Evolutionary conservation across 495 filamentous ascomycete genomes (phyloP).

Genomic region (Pyrenula massariospora): DNA sequence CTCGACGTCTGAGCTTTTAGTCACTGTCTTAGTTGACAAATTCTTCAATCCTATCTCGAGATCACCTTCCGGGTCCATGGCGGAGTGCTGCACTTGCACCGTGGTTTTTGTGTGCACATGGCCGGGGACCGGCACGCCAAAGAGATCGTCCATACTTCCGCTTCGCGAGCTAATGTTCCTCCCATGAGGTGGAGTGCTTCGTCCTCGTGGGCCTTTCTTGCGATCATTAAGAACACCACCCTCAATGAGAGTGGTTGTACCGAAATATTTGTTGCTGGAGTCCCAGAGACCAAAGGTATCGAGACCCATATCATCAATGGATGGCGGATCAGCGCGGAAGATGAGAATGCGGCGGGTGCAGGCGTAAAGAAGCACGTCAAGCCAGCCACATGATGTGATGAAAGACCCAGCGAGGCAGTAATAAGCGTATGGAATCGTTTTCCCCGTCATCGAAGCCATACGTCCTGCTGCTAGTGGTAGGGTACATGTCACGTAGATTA

Average conservation of each 20-base stretch:
- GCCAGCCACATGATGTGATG: slow-evolving; percentile 61
- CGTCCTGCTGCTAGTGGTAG: slow-evolving; percentile 59
- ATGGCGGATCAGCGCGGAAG: slow-evolving; percentile 11
- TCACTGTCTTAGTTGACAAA: neutral
- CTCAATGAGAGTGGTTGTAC: neutral
- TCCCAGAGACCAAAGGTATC: neutral
- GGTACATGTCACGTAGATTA: slow-evolving; percentile 62
- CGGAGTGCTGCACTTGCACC: neutral
- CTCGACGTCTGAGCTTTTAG: neutral
- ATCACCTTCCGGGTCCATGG: neutral
- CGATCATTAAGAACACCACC: neutral
- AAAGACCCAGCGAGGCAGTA: slow-evolving; percentile 61
- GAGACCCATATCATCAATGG: neutral
- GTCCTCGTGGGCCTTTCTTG: neutral
- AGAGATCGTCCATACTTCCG: neutral
- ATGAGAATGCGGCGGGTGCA: slow-evolving; percentile 36
- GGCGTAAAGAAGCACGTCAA: slow-evolving; percentile 63
- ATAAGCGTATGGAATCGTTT: slow-evolving; percentile 39
- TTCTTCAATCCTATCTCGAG: neutral
- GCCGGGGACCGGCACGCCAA: neutral
- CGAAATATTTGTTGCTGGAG: neutral
- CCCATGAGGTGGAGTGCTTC: neutral
- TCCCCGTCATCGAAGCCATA: slow-evolving; percentile 50
- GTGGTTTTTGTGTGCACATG: neutral
- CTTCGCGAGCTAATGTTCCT: neutral